These are phyloP conservation scores for Ascomycota sp. DNA, from an alignment of 2,329 filamentous ascomycete genomes.

Conservation along the genomic window DNA sequence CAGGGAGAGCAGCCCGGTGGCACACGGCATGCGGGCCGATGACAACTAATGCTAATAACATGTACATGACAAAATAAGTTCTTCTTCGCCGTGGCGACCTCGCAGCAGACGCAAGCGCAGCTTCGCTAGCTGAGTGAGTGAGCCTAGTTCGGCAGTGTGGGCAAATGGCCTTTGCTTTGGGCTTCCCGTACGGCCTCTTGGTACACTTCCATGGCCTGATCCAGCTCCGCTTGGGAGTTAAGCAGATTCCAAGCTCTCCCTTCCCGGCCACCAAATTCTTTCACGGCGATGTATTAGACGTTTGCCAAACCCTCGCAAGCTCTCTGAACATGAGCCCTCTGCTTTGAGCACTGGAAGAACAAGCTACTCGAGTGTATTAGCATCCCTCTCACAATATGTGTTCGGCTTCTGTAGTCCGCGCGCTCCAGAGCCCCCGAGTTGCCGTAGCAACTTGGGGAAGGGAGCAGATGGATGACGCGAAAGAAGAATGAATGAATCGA, in stretches of 20 bases:
- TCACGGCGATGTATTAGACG: conserved; percentile 18
- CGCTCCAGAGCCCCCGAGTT: no score
- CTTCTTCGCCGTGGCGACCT: no score
- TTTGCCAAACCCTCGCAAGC: conserved; percentile 15
- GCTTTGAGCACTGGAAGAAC: conserved; percentile 13
- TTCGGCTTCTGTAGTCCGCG: no score
- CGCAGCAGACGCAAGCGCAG: no score
- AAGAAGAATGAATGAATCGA: background rate
- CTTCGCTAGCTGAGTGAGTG: no score
- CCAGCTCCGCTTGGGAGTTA: background rate
- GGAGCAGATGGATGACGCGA: background rate
- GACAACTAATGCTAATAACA: no score
- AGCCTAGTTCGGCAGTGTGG: background rate
- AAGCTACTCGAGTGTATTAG: conserved; percentile 7
- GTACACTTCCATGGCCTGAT: conserved; percentile 4
- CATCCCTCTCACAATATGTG: no score
- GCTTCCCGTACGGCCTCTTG: conserved; percentile 9
- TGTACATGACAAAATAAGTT: no score
- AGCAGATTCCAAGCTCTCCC: background rate
- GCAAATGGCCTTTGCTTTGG: background rate
- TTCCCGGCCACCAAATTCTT: conserved; percentile 12
- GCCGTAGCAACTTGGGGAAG: no score
- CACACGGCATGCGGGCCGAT: no score
- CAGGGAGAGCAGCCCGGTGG: no score
- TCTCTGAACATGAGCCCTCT: conserved; percentile 1